Evolutionary conservation across 1,284 basidiomycete species (phyloP), one percentile per base, ranked within the genome.

Genomic region (Vanrija pseudolonga): DNA sequence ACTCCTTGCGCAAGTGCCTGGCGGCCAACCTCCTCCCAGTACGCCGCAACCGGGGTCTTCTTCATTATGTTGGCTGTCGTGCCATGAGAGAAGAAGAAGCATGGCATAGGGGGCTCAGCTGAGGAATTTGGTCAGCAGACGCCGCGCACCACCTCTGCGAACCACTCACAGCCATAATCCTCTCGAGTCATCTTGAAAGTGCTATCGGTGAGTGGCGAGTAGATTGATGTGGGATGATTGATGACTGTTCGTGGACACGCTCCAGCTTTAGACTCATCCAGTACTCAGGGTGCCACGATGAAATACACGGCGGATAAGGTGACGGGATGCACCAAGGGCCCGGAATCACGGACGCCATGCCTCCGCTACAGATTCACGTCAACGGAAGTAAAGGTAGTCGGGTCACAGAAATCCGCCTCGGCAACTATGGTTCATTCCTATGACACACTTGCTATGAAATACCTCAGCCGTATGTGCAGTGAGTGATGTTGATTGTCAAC

Each of bases 1-100:
- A 68, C 61, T 8, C 66, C 66, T 14, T 60, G 61, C 26, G 42
- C 47, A 23, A 64, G 53, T 11, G 65, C 65, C 47, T 61, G 56
- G 6, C 59, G 53, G 14, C 66, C 66, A 39, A 66, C 59, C 50
- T 63, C 41, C 49, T 64, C 64, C 65, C 65, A 67, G 57, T 64
- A 61, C 8, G 50, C 53, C 15, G 65, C 65, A 17, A 64, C 60
- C 8, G 62, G 56, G n/a, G 59, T 56, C 20, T 54, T 53, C 45
- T 64, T 57, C 17, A 61, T 60, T 4, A 68, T 57, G 64, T 66
- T 68, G 55, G 59, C 51, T 22, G 66, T 68, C 26, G 56, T 57
- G 14, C 66, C 66, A 58, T 68, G 66, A 20, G 53, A 56, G 56
- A 59, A 59, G 51, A 59, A 59, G 47, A 59, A 59, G 43, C 50